Percentiles rank a stretch among this genome's conserved stretches.
phyloP scores from a whole-genome alignment of 73 alveolate species.

The Paramecium pentaurelia region DNA sequence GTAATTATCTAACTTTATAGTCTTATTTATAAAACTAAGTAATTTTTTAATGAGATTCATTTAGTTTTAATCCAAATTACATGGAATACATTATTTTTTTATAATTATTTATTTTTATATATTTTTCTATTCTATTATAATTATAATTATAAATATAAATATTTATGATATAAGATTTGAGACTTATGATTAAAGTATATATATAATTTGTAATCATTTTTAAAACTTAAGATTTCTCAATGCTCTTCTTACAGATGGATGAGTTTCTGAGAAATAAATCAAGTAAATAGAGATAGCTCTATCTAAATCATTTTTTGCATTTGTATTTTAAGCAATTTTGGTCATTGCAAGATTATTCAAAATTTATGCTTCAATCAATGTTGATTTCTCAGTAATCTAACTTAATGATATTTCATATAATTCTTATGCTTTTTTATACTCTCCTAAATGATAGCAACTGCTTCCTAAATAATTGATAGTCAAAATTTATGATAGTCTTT shows the following conservation, averaged over 20 bases:
- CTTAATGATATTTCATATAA: constrained; percentile 8
- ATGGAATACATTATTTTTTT: no score
- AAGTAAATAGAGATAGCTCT: neutral
- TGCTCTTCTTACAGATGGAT: constrained; percentile 35
- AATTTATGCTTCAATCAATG: constrained; percentile 13
- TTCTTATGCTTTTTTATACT: neutral
- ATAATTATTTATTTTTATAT: no score
- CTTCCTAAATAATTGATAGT: neutral
- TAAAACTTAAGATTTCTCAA: neutral
- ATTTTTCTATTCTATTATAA: no score
- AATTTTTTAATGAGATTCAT: no score
- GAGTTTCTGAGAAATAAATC: neutral
- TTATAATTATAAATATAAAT: no score
- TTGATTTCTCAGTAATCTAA: neutral
- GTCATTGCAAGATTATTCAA: neutral
- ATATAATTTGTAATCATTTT: neutral
- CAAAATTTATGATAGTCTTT: neutral
- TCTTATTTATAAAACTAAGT: no score
- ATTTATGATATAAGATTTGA: neutral
- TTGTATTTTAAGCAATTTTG: neutral
- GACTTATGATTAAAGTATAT: neutral
- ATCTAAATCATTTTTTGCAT: neutral
- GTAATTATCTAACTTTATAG: no score
- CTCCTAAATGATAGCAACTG: constrained; percentile 17
- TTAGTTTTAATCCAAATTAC: no score